phyloP scores from a whole-genome alignment of 768 basidiomycete genomes.

The Leccinum truebloodii region DNA sequence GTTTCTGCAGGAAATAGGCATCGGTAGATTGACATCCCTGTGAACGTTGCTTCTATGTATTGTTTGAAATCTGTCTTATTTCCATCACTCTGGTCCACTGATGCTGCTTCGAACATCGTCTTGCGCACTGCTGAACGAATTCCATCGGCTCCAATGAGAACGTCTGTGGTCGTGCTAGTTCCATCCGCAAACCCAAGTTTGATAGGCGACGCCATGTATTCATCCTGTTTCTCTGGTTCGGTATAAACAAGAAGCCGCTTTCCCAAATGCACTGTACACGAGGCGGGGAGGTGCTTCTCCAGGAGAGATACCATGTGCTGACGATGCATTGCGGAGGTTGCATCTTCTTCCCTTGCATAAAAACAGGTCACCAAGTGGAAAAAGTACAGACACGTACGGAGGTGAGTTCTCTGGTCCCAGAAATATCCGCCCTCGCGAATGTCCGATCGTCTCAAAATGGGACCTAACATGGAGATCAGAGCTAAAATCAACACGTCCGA shows the following conservation, averaged over 20 bases:
- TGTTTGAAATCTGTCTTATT: constrained; percentile 7
- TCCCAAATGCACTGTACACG: constrained; percentile 16
- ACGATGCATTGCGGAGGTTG: constrained; percentile 19
- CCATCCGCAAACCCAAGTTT: constrained; percentile 19
- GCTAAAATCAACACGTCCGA: constrained; percentile 2
- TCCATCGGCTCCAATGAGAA: constrained; percentile 50
- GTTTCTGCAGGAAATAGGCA: constrained; percentile 35
- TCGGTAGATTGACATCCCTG: constrained; percentile 43
- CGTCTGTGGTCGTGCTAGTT: constrained; percentile 34
- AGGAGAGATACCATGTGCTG: constrained; percentile 23
- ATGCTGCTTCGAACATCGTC: constrained; percentile 21
- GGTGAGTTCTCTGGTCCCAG: constrained; percentile 26
- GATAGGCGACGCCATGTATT: constrained; percentile 28
- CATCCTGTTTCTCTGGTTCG: constrained; percentile 10
- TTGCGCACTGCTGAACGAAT: constrained; percentile 34
- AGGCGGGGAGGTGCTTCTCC: constrained; percentile 17
- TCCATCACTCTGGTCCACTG: not conserved
- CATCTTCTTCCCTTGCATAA: constrained; percentile 7
- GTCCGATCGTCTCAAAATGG: constrained; percentile 25
- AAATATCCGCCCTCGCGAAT: constrained; percentile 32
- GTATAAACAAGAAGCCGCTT: constrained; percentile 24
- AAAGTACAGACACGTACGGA: constrained; percentile 14
- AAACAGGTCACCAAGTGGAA: not conserved
- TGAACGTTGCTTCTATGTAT: constrained; percentile 37
- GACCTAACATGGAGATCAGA: not conserved